Base-by-base conservation (phyloP, 345 rosid genomes). In the Conringia planisiliqua region DNA sequence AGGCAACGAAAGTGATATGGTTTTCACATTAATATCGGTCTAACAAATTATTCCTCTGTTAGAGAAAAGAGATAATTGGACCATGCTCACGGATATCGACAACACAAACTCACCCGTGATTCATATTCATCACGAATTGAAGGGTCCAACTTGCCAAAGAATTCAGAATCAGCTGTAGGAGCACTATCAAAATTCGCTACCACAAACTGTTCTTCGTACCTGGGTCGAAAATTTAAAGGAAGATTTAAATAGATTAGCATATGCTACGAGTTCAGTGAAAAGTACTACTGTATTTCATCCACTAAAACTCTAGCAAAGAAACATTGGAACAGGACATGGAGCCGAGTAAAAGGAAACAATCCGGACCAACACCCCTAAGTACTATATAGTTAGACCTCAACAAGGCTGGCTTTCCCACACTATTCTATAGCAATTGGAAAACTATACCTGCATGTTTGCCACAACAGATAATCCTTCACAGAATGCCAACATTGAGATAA, bases 131-230 rank as follows among this genome's bases (percentile, higher is more conserved):
- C 98, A 78, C 96, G 94, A 71, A 81, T 64, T 76, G 89, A 83
- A 73, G 72, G 76, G 78, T 87, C 80, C 74, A 95, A 61, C 84
- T 92, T 92, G 76, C 86, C 80, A 75, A 84, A 95, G 70, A 40
- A 47, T 81, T 89, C 94, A 61, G 97, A 87, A 82, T 89, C 98
- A 62, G 88, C 90, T 16, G 98, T 95, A 39, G 99, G 98, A 79
- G 93, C 91, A 85, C 81, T 73, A 81, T 92, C 99, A 79, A 95
- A 90, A 60, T 88, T 52, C 13, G 86, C 96, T 10, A 85, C 66
- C 30, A 88, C 93, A 72, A 86, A 92, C 76, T 90, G 93, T 76
- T 92, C 99, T 14, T 87, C 70, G 16, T 83, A 81, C 89, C 99
- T 95, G 88, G 33, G 58, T 67, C 83, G 63, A 27, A 68, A 39